These are phyloP conservation scores for Warburgia ugandensis DNA, from an alignment of 164 flowering plant species.

Conservation along the genomic window DNA sequence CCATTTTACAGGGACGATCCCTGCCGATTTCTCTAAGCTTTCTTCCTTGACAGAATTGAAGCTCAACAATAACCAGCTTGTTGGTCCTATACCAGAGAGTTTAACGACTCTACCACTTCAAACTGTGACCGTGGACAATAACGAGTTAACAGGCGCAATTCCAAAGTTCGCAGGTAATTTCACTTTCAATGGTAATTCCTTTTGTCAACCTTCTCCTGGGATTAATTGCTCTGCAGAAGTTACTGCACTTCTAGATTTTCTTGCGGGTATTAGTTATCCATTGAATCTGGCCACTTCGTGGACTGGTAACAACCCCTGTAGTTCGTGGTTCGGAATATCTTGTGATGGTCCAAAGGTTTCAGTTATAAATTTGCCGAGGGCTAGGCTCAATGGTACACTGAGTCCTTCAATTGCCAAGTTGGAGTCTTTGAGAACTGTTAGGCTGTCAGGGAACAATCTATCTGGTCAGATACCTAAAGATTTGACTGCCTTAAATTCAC, in stretches of 20 bases:
- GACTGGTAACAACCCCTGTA: conserved; percentile 77
- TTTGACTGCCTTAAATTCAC: conserved; percentile 36
- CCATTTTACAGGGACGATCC: conserved; percentile 64
- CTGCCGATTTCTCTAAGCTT: conserved; percentile 43
- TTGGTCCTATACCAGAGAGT: conserved; percentile 55
- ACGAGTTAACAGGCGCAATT: conserved; percentile 50
- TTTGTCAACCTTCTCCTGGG: conserved; percentile 51
- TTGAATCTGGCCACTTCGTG: conserved; percentile 40
- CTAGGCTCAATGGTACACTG: conserved; percentile 53
- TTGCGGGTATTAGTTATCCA: conserved; percentile 48
- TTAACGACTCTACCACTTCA: conserved; percentile 36
- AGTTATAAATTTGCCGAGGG: conserved; percentile 43
- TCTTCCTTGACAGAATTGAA: conserved; percentile 47
- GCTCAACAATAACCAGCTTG: conserved; percentile 56
- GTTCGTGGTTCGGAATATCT: conserved; percentile 55
- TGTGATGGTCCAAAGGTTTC: conserved; percentile 39
- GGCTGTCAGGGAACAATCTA: conserved; percentile 41
- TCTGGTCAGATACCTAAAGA: conserved; percentile 40
- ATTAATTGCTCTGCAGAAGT: conserved; percentile 53
- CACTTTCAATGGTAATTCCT: conserved; percentile 30
- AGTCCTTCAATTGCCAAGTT: conserved; percentile 60
- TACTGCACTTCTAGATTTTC: conserved; percentile 55
- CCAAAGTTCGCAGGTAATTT: conserved; percentile 42
- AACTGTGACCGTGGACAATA: conserved; percentile 46
- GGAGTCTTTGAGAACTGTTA: conserved; percentile 39